Base-by-base conservation (phyloP, 306 rosid genomes). In the Purshia tridentata region DNA sequence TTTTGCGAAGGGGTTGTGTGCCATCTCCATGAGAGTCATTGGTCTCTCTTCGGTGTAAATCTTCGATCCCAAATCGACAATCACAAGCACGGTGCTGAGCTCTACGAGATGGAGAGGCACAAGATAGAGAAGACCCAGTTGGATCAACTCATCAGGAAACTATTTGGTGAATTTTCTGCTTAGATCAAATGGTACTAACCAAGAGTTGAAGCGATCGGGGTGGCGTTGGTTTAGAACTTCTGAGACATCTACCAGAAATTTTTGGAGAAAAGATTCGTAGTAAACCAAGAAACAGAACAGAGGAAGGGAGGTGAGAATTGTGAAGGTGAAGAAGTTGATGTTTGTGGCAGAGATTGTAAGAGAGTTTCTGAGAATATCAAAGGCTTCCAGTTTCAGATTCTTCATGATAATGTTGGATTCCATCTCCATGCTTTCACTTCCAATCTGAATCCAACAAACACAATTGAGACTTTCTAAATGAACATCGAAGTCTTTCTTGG, bases 311-410 rank as follows among this genome's bases (percentile, higher is more conserved):
- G 68, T 50, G 70, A 87, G 39, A 68, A 83, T 22, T 16, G 79
- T 66, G 82, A 89, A 76, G 82, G 85, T 41, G 76, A 77, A 79
- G 80, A 92, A 89, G 52, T 83, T 92, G 58, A 70, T 75, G 73
- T 81, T 88, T 81, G 20, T 35, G 64, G 78, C 14, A 70, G 60
- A 72, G 78, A 80, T 65, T 16, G 68, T 49, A 2, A 66, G 18
- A 18, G 93, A 77, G 85, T 92, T 79, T 56, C 16, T 74, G 52
- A 85, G 67, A 72, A 80, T 83, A 61, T 76, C 83, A 67, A 53
- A 72, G 78, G 76, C 73, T 9, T 73, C 83, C 0, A 85, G 74
- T 66, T 78, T 77, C n/a, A 46, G 65, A 60, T 86, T 75, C 65
- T 67, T 65, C 76, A 70, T 56, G 13, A 78, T 65, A 48, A 72